A percentile compares a stretch with the other conserved stretches of the same genome.
Evolutionary conservation across 768 basidiomycete species (phyloP).

Genomic region (Tricholomella constricta): DNA sequence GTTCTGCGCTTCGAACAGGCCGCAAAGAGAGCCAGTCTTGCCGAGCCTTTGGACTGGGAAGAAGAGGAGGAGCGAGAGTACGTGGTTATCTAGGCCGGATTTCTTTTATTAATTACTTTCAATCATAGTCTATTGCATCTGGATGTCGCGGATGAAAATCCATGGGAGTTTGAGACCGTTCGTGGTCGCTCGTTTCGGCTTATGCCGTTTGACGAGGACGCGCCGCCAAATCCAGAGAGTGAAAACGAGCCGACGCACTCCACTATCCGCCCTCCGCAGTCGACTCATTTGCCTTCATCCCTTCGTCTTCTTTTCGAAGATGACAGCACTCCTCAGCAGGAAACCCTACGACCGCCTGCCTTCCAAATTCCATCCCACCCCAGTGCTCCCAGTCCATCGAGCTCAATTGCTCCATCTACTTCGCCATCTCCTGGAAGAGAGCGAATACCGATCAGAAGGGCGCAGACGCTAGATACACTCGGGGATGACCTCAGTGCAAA

Average conservation of each 20-base stretch:
- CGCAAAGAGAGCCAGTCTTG: constrained; percentile 77
- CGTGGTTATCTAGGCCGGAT: constrained; percentile 17
- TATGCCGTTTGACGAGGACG: constrained; percentile 25
- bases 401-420: constrained; percentile 22
- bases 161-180: constrained; percentile 81
- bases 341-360: constrained; percentile 44
- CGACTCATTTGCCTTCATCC: constrained; percentile 70
- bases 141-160: constrained; percentile 37
- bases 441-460: constrained; percentile 31
- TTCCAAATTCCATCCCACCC: constrained; percentile 29
- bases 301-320: constrained; percentile 80
- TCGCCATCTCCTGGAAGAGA: constrained; percentile 40
- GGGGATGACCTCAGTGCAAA: constrained; percentile 35
- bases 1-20: constrained; percentile 76
- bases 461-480: constrained; percentile 28
- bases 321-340: constrained; percentile 36
- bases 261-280: constrained; percentile 48
- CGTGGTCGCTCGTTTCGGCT: constrained; percentile 35
- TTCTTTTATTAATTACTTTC: not conserved
- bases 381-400: constrained; percentile 26
- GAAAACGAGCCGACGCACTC: constrained; percentile 31
- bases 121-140: constrained; percentile 17
- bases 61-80: constrained; percentile 63
- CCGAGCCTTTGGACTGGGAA: constrained; percentile 72
- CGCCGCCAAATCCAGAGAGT: constrained; percentile 8